Percentiles rank a stretch among this genome's conserved stretches.
Conservation (phyloP, 495 filamentous ascomycete genomes). For the Daldinia caldariorum region DNA sequence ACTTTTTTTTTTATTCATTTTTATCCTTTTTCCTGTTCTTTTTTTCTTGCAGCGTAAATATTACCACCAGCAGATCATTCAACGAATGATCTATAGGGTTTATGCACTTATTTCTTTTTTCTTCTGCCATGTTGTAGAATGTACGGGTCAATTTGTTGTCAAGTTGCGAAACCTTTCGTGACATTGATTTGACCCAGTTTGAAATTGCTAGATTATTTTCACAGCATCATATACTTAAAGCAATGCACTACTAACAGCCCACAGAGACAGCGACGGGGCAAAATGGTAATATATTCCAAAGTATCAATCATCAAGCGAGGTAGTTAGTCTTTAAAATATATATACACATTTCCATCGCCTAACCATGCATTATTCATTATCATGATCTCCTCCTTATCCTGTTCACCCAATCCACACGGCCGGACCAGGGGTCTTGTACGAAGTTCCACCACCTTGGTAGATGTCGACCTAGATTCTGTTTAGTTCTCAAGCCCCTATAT, state of each 20-base stretch:
- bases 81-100: no score
- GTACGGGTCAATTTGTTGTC: neutral
- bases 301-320: neutral
- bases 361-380: slow-evolving; percentile 3
- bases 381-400: neutral
- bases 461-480: slow-evolving; percentile 55
- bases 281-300: slow-evolving; percentile 19
- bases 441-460: slow-evolving; percentile 55
- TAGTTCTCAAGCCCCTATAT: neutral
- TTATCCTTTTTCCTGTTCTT: no score
- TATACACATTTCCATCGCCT: slow-evolving; percentile 1
- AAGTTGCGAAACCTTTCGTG: neutral
- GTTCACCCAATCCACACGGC: slow-evolving; percentile 59
- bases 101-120: no score
- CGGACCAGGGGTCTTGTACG: slow-evolving; percentile 62
- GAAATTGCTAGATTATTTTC: neutral
- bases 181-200: no score
- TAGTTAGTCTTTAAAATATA: slow-evolving; percentile 13
- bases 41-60: no score
- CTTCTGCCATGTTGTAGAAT: neutral
- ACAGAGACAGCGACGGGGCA: neutral
- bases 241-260: neutral
- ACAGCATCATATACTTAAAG: no score
- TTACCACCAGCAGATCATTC: no score
- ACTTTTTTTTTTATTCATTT: no score